phyloP scores from a whole-genome alignment of 257 asterid species.

The Nicotiana undulata region DNA sequence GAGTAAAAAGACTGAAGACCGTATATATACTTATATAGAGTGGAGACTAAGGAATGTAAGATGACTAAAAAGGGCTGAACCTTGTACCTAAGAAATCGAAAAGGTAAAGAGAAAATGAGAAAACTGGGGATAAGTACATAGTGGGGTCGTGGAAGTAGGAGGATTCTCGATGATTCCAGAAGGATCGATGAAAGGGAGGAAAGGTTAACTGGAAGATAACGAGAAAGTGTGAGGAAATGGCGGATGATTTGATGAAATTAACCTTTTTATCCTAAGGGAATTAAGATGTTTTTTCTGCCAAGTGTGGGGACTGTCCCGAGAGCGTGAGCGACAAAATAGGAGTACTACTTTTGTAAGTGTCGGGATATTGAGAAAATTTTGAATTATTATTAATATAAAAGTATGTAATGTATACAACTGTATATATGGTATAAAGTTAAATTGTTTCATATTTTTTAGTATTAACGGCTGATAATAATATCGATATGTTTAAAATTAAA shows the following conservation, averaged over 20 bases:
- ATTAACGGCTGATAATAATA: too few species aligned
- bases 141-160: background rate
- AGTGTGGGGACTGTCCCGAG: background rate
- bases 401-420: too few species aligned
- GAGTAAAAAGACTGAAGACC: background rate
- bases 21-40: too few species aligned
- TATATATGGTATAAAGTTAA: too few species aligned
- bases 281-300: too few species aligned
- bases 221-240: background rate
- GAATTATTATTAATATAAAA: too few species aligned
- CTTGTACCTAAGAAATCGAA: background rate
- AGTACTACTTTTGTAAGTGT: background rate
- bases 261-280: background rate
- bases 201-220: background rate
- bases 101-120: background rate
- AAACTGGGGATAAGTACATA: background rate
- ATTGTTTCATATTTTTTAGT: too few species aligned
- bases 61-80: slow-evolving; percentile 12
- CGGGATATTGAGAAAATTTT: too few species aligned
- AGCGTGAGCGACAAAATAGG: background rate
- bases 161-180: slow-evolving; percentile 18
- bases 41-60: background rate
- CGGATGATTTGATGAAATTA: background rate
- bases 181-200: background rate
- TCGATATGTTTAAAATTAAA: too few species aligned